Conservation (phyloP, 805 yeast genomes). For the Saturnispora saitoi region DNA sequence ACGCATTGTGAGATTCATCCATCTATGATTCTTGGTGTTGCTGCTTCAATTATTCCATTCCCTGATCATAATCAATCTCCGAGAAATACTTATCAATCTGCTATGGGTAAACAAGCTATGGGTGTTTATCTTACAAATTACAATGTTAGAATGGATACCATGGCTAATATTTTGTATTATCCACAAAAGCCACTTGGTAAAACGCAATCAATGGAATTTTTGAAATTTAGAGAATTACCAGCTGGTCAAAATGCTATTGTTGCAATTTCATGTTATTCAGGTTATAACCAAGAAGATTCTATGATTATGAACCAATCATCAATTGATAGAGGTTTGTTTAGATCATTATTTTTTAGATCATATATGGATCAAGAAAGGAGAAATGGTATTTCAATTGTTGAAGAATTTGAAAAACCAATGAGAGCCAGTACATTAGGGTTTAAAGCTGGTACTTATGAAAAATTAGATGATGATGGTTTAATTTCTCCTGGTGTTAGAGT, state of each 20-base stretch:
- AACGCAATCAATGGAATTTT: conserved; percentile 93
- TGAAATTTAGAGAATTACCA: conserved; percentile 95
- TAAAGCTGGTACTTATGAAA: conserved; percentile 97
- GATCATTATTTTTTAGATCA: conserved; percentile 92
- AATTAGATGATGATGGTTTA: conserved; percentile 95
- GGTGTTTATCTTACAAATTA: conserved; percentile 96
- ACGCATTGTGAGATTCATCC: conserved; percentile 99
- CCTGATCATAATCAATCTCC: conserved; percentile 99
- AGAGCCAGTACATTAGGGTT: conserved; percentile 89
- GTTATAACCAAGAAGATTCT: conserved; percentile 99
- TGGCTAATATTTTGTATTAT: conserved; percentile 95
- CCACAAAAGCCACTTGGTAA: conserved; percentile 98
- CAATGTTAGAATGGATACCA: conserved; percentile 96
- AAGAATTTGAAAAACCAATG: conserved; percentile 95
- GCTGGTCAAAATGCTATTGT: conserved; percentile 99
- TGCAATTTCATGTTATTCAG: conserved; percentile 96
- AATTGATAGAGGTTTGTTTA: conserved; percentile 91
- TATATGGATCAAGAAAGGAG: conserved; percentile 98
- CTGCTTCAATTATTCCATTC: conserved; percentile 98
- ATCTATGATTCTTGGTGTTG: conserved; percentile 96
- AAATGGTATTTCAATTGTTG: conserved; percentile 97
- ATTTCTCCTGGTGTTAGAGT: conserved; percentile 98
- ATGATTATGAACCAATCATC: conserved; percentile 99
- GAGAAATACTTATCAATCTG: conserved; percentile 98
- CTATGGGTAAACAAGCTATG: conserved; percentile 99